Evolutionary conservation across 805 yeast species (phyloP), one percentile per base, ranked within the genome.

Genomic region (Teunomyces stri): DNA sequence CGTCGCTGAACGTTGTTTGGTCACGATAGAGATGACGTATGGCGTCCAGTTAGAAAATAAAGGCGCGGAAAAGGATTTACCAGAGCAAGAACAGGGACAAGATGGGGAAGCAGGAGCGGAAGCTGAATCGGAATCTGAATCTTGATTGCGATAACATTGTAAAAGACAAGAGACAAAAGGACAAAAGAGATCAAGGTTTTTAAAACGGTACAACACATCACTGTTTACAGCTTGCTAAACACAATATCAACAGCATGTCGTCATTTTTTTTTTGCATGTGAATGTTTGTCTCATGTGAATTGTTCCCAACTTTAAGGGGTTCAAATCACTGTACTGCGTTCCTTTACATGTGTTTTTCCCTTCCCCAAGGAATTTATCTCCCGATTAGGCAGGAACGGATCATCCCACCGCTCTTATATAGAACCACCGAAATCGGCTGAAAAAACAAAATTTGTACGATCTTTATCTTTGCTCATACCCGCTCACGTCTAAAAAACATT

Each of bases 11-110:
- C 59, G 56, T 41, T 48, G 58, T 1, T 31, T 58, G n/a, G 55
- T 51, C 21, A 60, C 68, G 3, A 56, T 66, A 15, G 59, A 61
- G 42, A 42, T 62, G 39, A 60, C 65, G 31, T 61, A 59, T 49
- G 61, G 59, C 4, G 55, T 50, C 18, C 42, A n/a, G 10, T 15
- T 37, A 12, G 46, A 49, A 29, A 48, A 46, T 21, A 56, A 38
- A 9, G 46, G 44, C 12, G 52, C 41, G 3, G 47, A 27, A 28
- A 43, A 36, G 25, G 29, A 16, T 11, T 16, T 16, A 25, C 27
- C 27, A 25, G 11, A 25, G 27, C 27, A 7, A 4, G 11, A 25
- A 25, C 10, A 25, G 11, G 27, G 27, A 7, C 27, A 7, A 7
- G 25, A 21, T 21, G 25, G 25, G 25, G 27, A 25, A 25, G 3